Evolutionary conservation across 805 yeast species (phyloP).

Genomic region (Saturnispora dispora): DNA sequence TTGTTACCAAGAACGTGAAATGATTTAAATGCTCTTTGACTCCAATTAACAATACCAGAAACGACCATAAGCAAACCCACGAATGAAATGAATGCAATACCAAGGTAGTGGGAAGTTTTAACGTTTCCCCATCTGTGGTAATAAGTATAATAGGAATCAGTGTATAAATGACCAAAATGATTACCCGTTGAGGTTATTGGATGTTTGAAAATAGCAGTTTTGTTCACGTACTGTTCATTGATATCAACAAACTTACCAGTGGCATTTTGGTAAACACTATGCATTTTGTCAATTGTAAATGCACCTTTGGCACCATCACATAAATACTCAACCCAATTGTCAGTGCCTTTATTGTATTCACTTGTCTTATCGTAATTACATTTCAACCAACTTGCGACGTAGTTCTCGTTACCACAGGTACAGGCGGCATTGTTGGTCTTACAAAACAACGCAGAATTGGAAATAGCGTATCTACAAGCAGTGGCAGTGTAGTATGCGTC

Average conservation of each 20-base stretch:
- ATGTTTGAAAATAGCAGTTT: slow-evolving; percentile 22
- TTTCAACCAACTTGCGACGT: slow-evolving; percentile 22
- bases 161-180: slow-evolving; percentile 17
- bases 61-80: slow-evolving; percentile 39
- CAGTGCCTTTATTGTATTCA: slow-evolving; percentile 14
- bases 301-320: slow-evolving; percentile 17
- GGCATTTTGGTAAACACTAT: slow-evolving; percentile 33
- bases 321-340: slow-evolving; percentile 16
- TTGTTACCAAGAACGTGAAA: slow-evolving; percentile 27
- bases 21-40: slow-evolving; percentile 31
- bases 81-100: slow-evolving; percentile 37
- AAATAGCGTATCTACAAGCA: slow-evolving; percentile 19
- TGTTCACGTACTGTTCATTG: slow-evolving; percentile 24
- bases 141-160: slow-evolving; percentile 19
- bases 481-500: slow-evolving; percentile 12
- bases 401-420: slow-evolving; percentile 22
- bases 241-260: slow-evolving; percentile 26
- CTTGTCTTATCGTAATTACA: slow-evolving; percentile 18
- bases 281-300: slow-evolving; percentile 27
- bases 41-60: slow-evolving; percentile 36
- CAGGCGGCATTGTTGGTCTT: slow-evolving; percentile 13
- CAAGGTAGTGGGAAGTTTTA: slow-evolving; percentile 37
- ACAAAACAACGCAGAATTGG: slow-evolving; percentile 18
- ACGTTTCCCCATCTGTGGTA: slow-evolving; percentile 27
- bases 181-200: slow-evolving; percentile 28